Conservation (phyloP, 1,284 basidiomycete genomes). For the Neolentinus lepideus region DNA sequence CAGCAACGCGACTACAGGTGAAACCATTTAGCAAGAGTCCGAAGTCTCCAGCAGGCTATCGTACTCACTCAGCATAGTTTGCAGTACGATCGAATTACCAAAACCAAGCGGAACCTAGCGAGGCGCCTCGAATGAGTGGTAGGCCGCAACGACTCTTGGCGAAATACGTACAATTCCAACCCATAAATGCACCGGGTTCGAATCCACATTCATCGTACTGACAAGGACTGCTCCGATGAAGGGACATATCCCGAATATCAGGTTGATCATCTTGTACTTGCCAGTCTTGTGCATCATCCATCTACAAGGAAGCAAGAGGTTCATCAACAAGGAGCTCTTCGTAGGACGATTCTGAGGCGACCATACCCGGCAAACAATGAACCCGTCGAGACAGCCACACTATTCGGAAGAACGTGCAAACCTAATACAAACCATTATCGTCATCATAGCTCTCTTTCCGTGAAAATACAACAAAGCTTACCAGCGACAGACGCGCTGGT, state of each 20-base stretch:
- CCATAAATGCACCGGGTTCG: slow-evolving; percentile 59
- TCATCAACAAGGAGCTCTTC: not conserved
- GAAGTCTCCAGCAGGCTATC: not conserved
- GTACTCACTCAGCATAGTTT: slow-evolving; percentile 73
- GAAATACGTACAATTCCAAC: slow-evolving; percentile 56
- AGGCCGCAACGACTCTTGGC: slow-evolving; percentile 12
- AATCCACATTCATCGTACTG: slow-evolving; percentile 49
- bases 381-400: slow-evolving; percentile 64
- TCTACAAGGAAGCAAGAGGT: slow-evolving; percentile 10
- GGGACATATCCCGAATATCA: slow-evolving; percentile 65
- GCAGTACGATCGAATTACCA: slow-evolving; percentile 75
- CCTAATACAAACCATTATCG: slow-evolving; percentile 32
- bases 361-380: slow-evolving; percentile 69
- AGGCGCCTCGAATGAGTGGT: not conserved
- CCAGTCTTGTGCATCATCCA: slow-evolving; percentile 79
- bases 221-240: slow-evolving; percentile 59
- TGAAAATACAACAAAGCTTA: slow-evolving; percentile 9
- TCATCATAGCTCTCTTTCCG: slow-evolving; percentile 1
- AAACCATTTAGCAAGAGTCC: slow-evolving; percentile 3
- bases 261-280: slow-evolving; percentile 67
- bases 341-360: too few species aligned
- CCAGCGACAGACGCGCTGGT: slow-evolving; percentile 54
- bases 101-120: slow-evolving; percentile 65
- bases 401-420: slow-evolving; percentile 75
- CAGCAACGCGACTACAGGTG: slow-evolving; percentile 57